These are phyloP conservation scores for Debaryomyces maramus DNA, from an alignment of 805 yeast genomes.

Conservation along the genomic window DNA sequence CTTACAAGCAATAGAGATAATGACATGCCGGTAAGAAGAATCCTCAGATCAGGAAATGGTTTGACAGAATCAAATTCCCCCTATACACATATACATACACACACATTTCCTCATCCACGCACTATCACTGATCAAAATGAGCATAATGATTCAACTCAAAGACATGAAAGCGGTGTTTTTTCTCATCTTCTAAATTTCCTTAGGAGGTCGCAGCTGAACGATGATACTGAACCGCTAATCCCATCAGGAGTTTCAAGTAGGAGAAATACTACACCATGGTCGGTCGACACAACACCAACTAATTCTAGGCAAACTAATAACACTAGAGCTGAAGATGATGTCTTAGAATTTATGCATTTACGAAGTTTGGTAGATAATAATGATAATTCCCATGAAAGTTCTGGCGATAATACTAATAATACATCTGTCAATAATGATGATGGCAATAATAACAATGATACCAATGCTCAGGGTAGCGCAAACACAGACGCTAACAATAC, in stretches of 20 bases:
- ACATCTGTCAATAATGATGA: conserved; percentile 4
- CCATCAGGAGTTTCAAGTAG: conserved; percentile 52
- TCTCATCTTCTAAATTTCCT: conserved; percentile 21
- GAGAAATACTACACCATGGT: conserved; percentile 36
- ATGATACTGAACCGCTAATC: conserved; percentile 25
- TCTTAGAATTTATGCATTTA: conserved; percentile 29
- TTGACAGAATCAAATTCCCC: conserved; percentile 3
- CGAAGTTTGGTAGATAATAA: conserved; percentile 23
- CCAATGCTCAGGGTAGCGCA: background rate
- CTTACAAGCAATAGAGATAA: conserved; percentile 2
- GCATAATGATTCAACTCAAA: background rate
- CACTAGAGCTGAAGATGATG: conserved; percentile 13
- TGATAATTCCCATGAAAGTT: conserved; percentile 1
- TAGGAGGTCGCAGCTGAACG: conserved; percentile 14
- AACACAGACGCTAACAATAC: conserved; percentile 1
- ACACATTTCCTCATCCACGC: background rate
- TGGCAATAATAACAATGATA: conserved; percentile 2
- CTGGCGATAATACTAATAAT: conserved; percentile 1
- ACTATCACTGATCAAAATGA: background rate
- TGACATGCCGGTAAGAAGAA: conserved; percentile 5
- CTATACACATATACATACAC: background rate
- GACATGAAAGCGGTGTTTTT: conserved; percentile 10
- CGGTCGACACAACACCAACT: conserved; percentile 39
- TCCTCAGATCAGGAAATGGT: conserved; percentile 13
- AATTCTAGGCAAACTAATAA: conserved; percentile 12